phyloP scores from a whole-genome alignment of 768 basidiomycete species.

The Floccularia luteovirens region DNA sequence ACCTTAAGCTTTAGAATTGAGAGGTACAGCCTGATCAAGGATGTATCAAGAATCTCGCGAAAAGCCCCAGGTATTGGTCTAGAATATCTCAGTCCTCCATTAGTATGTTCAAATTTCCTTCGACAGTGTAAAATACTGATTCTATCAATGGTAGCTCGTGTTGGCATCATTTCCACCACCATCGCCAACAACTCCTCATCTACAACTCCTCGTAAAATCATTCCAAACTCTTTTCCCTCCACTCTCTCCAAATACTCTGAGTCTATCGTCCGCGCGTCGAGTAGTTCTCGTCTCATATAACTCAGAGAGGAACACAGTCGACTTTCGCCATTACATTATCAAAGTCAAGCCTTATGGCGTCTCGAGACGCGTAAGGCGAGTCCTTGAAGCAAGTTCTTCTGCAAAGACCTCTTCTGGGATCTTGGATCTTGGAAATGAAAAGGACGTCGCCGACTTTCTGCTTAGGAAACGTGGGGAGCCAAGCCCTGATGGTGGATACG shows the following conservation, averaged over 20 bases:
- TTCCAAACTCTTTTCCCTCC: conserved; percentile 97
- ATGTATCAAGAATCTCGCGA: conserved; percentile 60
- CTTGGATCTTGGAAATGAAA: conserved; percentile 81
- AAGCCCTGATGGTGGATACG: conserved; percentile 64
- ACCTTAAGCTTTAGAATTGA: conserved; percentile 91
- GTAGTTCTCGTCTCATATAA: conserved; percentile 94
- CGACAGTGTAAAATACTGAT: not conserved
- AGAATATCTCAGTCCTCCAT: conserved; percentile 87
- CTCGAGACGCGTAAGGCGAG: conserved; percentile 81
- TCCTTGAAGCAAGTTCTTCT: conserved; percentile 58
- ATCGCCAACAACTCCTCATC: conserved; percentile 68
- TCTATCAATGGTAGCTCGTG: conserved; percentile 57
- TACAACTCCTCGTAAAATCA: conserved; percentile 88
- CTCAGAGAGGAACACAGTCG: conserved; percentile 75
- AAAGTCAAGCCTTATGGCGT: conserved; percentile 93
- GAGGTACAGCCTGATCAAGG: conserved; percentile 87
- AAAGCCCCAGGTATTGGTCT: conserved; percentile 71
- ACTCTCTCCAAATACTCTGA: conserved; percentile 72
- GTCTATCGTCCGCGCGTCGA: conserved; percentile 84
- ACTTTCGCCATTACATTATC: conserved; percentile 93
- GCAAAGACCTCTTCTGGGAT: conserved; percentile 31
- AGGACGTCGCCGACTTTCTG: conserved; percentile 94
- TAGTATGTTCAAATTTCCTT: conserved; percentile 54
- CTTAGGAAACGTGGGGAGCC: conserved; percentile 61
- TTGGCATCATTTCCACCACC: conserved; percentile 81